Evolutionary conservation across 768 basidiomycete species (phyloP).

Genomic region (Postia placenta): DNA sequence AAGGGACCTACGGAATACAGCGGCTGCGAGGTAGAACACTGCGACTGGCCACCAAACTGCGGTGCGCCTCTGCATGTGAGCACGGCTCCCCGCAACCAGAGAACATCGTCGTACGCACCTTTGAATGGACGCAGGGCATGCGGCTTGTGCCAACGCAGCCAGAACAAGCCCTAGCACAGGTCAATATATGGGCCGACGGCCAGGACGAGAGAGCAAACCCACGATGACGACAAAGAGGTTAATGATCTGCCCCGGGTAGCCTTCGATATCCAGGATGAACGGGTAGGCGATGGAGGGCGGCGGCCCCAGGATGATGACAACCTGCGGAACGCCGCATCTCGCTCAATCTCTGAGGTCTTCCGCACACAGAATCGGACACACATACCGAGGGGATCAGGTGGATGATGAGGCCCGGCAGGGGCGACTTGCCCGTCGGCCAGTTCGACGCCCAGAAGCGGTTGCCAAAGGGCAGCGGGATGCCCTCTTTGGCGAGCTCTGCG

Average conservation of each 20-base stretch:
- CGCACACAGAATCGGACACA: too few relatives aligned
- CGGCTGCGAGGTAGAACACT: slow-evolving; percentile 46
- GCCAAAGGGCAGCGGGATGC: slow-evolving; percentile 53
- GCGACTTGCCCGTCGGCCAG: slow-evolving; percentile 53
- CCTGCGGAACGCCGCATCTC: slow-evolving; percentile 26
- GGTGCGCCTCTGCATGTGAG: too few relatives aligned
- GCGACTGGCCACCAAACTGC: slow-evolving; percentile 53
- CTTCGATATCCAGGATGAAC: slow-evolving; percentile 54
- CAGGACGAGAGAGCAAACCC: slow-evolving; percentile 15
- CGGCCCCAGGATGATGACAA: slow-evolving; percentile 49
- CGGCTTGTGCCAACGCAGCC: slow-evolving; percentile 47
- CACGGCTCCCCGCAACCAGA: not conserved
- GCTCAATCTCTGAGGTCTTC: too few relatives aligned
- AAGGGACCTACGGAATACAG: slow-evolving; percentile 41
- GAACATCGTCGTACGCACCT: slow-evolving; percentile 24
- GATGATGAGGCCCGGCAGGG: slow-evolving; percentile 48
- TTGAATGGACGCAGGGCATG: slow-evolving; percentile 46
- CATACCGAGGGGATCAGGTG: slow-evolving; percentile 48
- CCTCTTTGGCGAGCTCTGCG: slow-evolving; percentile 53
- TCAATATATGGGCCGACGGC: not conserved
- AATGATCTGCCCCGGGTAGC: slow-evolving; percentile 49
- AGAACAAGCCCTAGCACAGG: slow-evolving; percentile 39
- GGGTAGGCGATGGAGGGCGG: slow-evolving; percentile 50
- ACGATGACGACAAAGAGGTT: slow-evolving; percentile 52
- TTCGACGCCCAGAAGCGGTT: slow-evolving; percentile 58